phyloP scores from a whole-genome alignment of 805 yeast species.

The Wickerhamiella qilinensis region DNA sequence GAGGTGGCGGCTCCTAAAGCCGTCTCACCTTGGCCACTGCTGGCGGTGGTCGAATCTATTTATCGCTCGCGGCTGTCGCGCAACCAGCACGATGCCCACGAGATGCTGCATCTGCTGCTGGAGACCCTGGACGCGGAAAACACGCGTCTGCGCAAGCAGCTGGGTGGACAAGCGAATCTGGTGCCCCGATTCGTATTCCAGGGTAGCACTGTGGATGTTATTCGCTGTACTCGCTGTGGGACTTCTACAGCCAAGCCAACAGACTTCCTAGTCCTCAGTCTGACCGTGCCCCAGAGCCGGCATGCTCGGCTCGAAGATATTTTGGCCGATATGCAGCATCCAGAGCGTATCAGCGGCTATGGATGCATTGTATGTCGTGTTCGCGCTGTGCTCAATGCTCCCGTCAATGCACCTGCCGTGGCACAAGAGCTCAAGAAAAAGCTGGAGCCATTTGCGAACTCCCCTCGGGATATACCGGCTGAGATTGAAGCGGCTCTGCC shows the following conservation, averaged over 20 bases:
- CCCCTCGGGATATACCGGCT: conserved; percentile 23
- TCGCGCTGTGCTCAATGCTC: conserved; percentile 16
- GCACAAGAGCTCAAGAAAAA: conserved; percentile 27
- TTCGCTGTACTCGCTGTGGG: conserved; percentile 56
- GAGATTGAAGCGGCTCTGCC: conserved; percentile 15
- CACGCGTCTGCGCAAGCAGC: conserved; percentile 11
- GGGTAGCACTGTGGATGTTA: conserved; percentile 48
- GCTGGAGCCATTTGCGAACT: conserved; percentile 24
- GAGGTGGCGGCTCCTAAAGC: conserved; percentile 37
- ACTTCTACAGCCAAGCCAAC: conserved; percentile 42
- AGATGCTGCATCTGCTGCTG: conserved; percentile 61
- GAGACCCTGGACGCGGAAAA: conserved; percentile 65
- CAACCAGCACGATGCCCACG: conserved; percentile 92
- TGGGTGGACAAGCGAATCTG: conserved; percentile 1
- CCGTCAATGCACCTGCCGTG: conserved; percentile 23
- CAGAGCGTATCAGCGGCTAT: conserved; percentile 63
- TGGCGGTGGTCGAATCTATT: conserved; percentile 54
- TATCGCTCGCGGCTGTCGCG: conserved; percentile 60
- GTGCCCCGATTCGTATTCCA: conserved; percentile 59
- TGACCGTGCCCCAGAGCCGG: conserved; percentile 49
- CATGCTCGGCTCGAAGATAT: conserved; percentile 36
- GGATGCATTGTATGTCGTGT: conserved; percentile 55
- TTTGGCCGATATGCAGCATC: conserved; percentile 40
- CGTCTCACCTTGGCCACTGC: conserved; percentile 62
- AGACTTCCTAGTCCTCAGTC: conserved; percentile 54